phyloP scores from a whole-genome alignment of 1,139 yeast species.

The Yamadazyma sp. region DNA sequence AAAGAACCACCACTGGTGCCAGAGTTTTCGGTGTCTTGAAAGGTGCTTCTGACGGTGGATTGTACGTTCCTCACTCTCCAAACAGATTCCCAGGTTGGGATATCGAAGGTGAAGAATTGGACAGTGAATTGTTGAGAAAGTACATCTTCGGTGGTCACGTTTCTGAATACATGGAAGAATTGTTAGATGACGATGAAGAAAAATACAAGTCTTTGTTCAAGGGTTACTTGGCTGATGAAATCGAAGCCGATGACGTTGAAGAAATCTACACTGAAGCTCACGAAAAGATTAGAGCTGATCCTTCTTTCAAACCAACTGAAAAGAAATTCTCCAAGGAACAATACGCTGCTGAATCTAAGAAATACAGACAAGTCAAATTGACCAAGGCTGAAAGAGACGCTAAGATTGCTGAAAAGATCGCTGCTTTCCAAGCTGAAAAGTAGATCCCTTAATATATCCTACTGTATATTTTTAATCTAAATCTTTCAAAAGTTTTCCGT shows the following conservation, averaged over 20 bases:
- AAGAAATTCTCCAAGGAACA: conserved; percentile 97
- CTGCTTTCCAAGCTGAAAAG: conserved; percentile 67
- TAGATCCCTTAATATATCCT: conserved; percentile 23
- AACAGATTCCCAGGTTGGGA: conserved; percentile 99
- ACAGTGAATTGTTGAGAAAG: conserved; percentile 95
- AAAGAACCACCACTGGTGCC: conserved; percentile 99
- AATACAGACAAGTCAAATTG: conserved; percentile 86
- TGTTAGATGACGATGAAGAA: conserved; percentile 99
- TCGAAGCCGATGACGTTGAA: conserved; percentile 96
- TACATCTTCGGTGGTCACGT: conserved; percentile 99
- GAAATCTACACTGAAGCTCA: conserved; percentile 95
- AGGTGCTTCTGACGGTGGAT: conserved; percentile 99
- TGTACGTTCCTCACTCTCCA: conserved; percentile 98
- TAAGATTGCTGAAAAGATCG: conserved; percentile 88
- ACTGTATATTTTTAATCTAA: conserved; percentile 1
- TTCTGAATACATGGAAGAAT: conserved; percentile 99
- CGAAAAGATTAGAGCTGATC: conserved; percentile 95
- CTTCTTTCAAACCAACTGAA: conserved; percentile 84
- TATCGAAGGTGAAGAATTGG: conserved; percentile 97
- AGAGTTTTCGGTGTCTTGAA: conserved; percentile 98
- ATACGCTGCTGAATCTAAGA: conserved; percentile 95
- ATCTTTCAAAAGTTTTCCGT: neutral
- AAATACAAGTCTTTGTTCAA: conserved; percentile 96
- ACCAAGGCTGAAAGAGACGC: conserved; percentile 91
- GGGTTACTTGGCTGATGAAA: conserved; percentile 94